phyloP scores from a whole-genome alignment of 2,329 filamentous ascomycete species.

The Lithohypha guttulata region DNA sequence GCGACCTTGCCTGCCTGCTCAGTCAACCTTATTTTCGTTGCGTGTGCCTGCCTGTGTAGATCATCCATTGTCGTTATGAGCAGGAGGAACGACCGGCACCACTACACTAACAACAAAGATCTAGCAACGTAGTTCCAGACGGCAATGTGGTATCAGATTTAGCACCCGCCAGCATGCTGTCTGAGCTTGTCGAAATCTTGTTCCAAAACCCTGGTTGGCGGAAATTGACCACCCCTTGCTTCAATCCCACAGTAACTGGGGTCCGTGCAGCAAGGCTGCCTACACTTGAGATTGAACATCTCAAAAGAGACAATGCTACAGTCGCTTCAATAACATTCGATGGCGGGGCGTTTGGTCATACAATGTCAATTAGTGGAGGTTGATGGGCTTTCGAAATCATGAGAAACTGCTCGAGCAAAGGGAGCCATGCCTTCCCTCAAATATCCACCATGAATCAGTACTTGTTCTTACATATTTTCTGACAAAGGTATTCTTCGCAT shows the following conservation, averaged over 20 bases:
- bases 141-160: too few species aligned
- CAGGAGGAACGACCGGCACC: too few species aligned
- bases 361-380: conserved; percentile 1
- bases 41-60: too few species aligned
- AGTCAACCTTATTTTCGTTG: too few species aligned
- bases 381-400: neutral
- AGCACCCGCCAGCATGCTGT: conserved; percentile 1
- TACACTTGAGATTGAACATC: conserved; percentile 2
- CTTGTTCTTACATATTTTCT: conserved; percentile 3
- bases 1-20: too few species aligned
- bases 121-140: too few species aligned
- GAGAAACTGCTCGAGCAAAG: conserved; percentile 7
- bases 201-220: neutral
- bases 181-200: neutral
- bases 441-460: neutral
- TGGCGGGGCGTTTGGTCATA: too few species aligned
- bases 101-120: too few species aligned
- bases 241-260: neutral
- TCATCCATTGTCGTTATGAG: too few species aligned
- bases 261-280: conserved; percentile 3
- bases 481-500: conserved; percentile 8
- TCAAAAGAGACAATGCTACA: too few species aligned
- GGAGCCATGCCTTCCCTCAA: neutral
- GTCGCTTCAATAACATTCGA: too few species aligned
- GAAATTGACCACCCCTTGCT: too few species aligned